Conservation (phyloP, 2,329 filamentous ascomycete genomes). For the Epichloe bromicola region DNA sequence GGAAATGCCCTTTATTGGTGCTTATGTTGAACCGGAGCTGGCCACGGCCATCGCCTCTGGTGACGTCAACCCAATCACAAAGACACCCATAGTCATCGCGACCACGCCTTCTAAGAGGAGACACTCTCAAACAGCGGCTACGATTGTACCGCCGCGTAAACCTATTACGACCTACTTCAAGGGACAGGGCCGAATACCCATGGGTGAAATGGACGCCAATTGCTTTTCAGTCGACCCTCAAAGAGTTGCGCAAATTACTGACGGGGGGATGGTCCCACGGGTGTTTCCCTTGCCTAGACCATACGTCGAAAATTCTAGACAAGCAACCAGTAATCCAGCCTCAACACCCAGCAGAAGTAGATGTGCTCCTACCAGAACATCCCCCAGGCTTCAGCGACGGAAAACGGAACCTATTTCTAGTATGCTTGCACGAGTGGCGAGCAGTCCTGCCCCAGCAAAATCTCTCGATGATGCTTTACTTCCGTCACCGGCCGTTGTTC, state of each 20-base stretch:
- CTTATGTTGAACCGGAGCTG: constrained; percentile 52
- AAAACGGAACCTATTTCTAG: constrained; percentile 39
- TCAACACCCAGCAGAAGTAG: constrained; percentile 8
- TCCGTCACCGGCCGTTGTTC: constrained; percentile 3
- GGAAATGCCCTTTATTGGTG: constrained; percentile 72
- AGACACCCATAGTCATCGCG: constrained; percentile 42
- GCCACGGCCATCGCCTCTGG: constrained; percentile 66
- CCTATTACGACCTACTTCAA: constrained; percentile 44
- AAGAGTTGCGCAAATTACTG: constrained; percentile 33
- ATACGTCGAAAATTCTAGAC: constrained; percentile 31
- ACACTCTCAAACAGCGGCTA: constrained; percentile 22
- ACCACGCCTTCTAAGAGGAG: constrained; percentile 29
- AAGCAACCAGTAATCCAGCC: constrained; percentile 5
- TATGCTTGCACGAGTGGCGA: constrained; percentile 22
- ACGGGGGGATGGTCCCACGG: constrained; percentile 38
- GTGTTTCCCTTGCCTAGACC: constrained; percentile 47
- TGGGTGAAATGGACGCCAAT: constrained; percentile 51
- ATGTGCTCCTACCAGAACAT: constrained; percentile 15
- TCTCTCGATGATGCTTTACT: constrained; percentile 6
- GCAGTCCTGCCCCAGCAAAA: constrained; percentile 10
- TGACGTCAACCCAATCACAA: constrained; percentile 82
- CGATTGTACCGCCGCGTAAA: constrained; percentile 24
- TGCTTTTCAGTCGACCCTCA: constrained; percentile 42
- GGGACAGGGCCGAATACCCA: constrained; percentile 35
- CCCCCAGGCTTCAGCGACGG: constrained; percentile 32